Conservation (phyloP, 2,329 filamentous ascomycete species). For the Microdochium trichocladiopsis region DNA sequence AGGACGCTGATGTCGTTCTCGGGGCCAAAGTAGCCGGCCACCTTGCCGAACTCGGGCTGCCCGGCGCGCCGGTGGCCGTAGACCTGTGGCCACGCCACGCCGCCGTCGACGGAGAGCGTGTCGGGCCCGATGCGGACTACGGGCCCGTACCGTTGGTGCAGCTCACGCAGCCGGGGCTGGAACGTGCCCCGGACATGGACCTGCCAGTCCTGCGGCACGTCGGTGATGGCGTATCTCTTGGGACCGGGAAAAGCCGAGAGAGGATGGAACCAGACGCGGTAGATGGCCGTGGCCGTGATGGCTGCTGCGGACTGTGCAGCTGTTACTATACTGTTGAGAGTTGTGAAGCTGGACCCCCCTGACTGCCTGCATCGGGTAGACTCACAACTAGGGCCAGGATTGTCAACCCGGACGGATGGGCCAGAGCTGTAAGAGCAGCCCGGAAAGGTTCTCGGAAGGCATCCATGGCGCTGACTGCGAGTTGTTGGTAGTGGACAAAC, state of each 20-base stretch:
- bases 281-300: neutral
- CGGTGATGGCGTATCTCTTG: neutral
- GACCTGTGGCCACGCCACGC: conserved; percentile 26
- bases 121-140: conserved; percentile 33
- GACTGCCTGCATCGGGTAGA: too few relatives aligned
- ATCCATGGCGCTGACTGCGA: too few relatives aligned
- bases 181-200: neutral
- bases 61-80: neutral
- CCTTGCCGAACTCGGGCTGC: conserved; percentile 10
- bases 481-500: too few relatives aligned
- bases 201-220: neutral
- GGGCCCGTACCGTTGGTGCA: conserved; percentile 20
- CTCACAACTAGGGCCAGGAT: too few relatives aligned
- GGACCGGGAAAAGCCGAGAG: neutral
- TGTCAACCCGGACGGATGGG: too few relatives aligned
- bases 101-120: conserved; percentile 31
- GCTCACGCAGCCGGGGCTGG: too few relatives aligned
- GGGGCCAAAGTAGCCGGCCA: neutral
- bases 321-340: too few relatives aligned
- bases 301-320: too few relatives aligned
- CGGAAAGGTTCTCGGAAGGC: too few relatives aligned
- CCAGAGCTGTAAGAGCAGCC: too few relatives aligned
- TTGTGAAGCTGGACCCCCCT: too few relatives aligned
- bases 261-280: neutral
- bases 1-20: conserved; percentile 7